Evolutionary conservation across 345 rosid genomes (phyloP).

Genomic region (Erucastrum elatum): DNA sequence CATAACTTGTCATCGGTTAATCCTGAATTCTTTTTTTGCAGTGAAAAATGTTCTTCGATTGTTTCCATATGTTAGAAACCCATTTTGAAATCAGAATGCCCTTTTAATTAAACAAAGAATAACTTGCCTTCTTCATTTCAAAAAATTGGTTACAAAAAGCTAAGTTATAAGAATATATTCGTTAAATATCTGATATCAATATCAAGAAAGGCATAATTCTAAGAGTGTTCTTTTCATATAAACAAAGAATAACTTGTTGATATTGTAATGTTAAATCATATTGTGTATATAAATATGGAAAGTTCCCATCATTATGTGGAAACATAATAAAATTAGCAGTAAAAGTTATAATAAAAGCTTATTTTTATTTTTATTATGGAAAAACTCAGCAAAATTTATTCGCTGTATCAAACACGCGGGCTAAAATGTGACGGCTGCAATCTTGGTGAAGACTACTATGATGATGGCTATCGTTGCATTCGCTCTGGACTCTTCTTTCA

Average conservation of each 20-base stretch:
- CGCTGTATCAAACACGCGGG: not conserved
- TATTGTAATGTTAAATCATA: not conserved
- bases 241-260: constrained; percentile 2
- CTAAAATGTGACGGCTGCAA: not conserved
- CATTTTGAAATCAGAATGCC: not conserved
- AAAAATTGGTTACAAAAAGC: not conserved
- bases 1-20: not conserved
- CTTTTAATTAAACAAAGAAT: not conserved
- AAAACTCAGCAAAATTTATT: not conserved
- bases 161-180: not conserved
- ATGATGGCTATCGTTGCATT: not conserved
- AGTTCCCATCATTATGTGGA: not conserved
- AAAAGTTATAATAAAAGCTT: not conserved
- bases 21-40: constrained; percentile 37
- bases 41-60: not conserved
- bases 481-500: not conserved
- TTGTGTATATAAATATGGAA: not conserved
- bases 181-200: not conserved
- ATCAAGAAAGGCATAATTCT: not conserved
- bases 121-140: not conserved
- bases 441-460: not conserved
- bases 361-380: not conserved
- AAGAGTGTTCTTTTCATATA: not conserved
- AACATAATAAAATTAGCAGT: not conserved
- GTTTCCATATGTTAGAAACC: not conserved